These are phyloP conservation scores for Phytophthora crassamura DNA, from an alignment of 352 stramenopile species.

Conservation along the genomic window DNA sequence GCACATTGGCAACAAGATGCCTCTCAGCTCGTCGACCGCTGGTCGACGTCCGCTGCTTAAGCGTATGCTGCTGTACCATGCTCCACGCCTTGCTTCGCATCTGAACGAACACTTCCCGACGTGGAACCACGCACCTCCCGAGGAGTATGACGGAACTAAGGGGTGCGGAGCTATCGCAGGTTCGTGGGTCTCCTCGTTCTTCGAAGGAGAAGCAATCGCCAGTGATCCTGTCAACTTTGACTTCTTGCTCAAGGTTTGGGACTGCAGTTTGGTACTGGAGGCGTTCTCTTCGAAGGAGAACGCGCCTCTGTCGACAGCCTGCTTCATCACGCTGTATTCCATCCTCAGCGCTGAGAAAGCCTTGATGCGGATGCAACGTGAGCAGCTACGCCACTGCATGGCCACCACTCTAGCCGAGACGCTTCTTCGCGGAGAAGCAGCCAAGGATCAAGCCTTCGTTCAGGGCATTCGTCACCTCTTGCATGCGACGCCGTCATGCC, in stretches of 20 bases:
- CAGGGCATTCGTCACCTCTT: constrained; percentile 58
- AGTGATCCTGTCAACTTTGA: constrained; percentile 50
- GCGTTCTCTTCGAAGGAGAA: constrained; percentile 26
- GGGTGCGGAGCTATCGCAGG: constrained; percentile 53
- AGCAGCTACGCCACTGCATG: constrained; percentile 80
- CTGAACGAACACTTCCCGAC: constrained; percentile 78
- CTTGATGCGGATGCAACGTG: constrained; percentile 73
- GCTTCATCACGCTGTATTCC: constrained; percentile 57
- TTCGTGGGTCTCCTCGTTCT: constrained; percentile 80
- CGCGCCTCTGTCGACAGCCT: constrained; percentile 24
- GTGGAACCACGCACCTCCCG: constrained; percentile 52
- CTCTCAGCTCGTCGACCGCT: constrained; percentile 34
- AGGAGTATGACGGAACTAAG: constrained; percentile 31
- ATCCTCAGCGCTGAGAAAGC: constrained; percentile 65
- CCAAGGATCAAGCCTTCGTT: constrained; percentile 41
- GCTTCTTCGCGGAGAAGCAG: constrained; percentile 38
- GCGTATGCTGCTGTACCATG: constrained; percentile 79
- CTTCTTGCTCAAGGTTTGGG: constrained; percentile 71
- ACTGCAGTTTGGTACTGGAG: constrained; percentile 67
- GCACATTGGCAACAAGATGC: constrained; percentile 48
- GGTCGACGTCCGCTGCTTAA: constrained; percentile 64
- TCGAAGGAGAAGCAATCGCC: constrained; percentile 57
- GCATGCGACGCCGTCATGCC: constrained; percentile 66
- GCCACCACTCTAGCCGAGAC: constrained; percentile 57
- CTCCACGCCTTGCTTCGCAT: constrained; percentile 69